Base-by-base conservation (phyloP, 2,329 filamentous ascomycete species). In the Xylariaceae sp. region DNA sequence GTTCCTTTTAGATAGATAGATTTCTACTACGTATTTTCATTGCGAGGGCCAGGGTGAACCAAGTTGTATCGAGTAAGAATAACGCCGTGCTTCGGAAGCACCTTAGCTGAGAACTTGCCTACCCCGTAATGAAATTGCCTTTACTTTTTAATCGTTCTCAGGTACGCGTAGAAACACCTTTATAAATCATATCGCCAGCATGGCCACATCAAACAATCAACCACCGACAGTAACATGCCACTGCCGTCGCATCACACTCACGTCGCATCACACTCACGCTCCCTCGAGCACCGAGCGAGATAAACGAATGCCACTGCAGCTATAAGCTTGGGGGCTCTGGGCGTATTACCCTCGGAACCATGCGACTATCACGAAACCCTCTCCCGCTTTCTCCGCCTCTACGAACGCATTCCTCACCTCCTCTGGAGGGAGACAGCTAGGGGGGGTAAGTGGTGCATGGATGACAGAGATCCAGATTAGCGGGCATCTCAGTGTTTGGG, bases 241-340 rank as follows among this genome's bases (percentile, higher is more conserved):
- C 55, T 64, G 59, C 55, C 59, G 61, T 40, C 55, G 50, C 13
- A 53, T 64, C 36, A 48, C 44, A 36, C 26, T 64, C 49, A 19
- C 47, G 15, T 40, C 55, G 50, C 13, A 53, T 64, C 36, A 48
- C 44, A 36, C 26, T 64, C 49, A 19, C 47, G 15, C 37, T 58
- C 3, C 61, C 61, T 10, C 16, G 22, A 8, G 49, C 52, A 26
- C 59, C 58, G 2, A 32, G 34, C 3, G 42, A 40, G n/a, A 49
- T 59, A 34, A 64, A 61, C 45, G 58, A 65, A 44, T 65, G 63
- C 43, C 51, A 48, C 32, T 65, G 63, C 47, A 55, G 55, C 56
- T 64, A 57, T 47, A 59, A 57, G 52, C 59, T 61, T 42, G 62
- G 60, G 44, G 57, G 19, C n/a, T 60, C 3, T 63, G 55, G 61